Evolutionary conservation across 2,329 filamentous ascomycete genomes (phyloP), one percentile per base, ranked within the genome.

Genomic region (Arachnopeziza araneosa): DNA sequence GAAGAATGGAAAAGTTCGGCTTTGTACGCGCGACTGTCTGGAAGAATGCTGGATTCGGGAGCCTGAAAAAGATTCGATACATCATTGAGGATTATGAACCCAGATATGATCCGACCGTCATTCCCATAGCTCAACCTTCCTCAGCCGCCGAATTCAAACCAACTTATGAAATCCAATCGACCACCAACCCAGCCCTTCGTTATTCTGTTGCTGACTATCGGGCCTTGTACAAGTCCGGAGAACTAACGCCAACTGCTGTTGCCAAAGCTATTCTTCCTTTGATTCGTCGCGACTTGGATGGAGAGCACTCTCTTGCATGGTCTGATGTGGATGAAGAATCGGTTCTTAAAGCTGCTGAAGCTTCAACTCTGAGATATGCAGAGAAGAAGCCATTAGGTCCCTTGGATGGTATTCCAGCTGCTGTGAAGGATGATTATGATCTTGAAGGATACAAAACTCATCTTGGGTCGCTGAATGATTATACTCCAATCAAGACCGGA

Each of bases 321-420:
- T 77, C 89, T 21, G 82, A 88, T 56, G 83, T 80, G 50, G 82
- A 86, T 56, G 80, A 80, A 6, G 83, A 89, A 24, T 74, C 83
- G 22, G 82, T 89, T 0, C 78, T 85, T 8, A 80, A 82, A 24
- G 87, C 90, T 0, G 91, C 91, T 0, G 80, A 80, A 66, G 88
- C 83, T 3, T 93, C 90, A 1, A 88, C 90, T 0, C 78, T 83
- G 70, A 79, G 91, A 49, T 96, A 88, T 73, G 83, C 83, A 59
- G 77, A 80, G 17, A 88, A 89, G 0, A 79, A 81, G 62, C 80
- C 86, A 0, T 73, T 91, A 19, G 81, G 90, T 12, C 75, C 89
- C 4, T 77, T 96, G 8, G 91, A 96, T 68, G 91, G 91, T 12
- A 84, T 96, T 0, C 91, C 91, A 0, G 81, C 96, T 56, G 88